Evolutionary conservation across 495 filamentous ascomycete species (phyloP), one percentile per base, ranked within the genome.

Genomic region (Penicillium mononematosum): DNA sequence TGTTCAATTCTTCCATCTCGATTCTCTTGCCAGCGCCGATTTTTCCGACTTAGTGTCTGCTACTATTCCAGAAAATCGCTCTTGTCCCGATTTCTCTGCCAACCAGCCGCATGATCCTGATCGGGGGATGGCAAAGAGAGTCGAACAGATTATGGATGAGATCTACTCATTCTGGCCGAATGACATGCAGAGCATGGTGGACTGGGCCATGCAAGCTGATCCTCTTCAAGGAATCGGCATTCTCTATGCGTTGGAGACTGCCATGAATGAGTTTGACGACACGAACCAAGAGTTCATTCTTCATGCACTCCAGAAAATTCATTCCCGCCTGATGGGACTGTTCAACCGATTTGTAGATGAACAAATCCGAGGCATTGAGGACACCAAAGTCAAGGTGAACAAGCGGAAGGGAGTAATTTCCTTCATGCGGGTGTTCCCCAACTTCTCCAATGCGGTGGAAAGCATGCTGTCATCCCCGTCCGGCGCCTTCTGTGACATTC

Each of bases 321-420:
- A 92, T 64, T 81, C 84, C 55, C 87, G 84, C 34, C 79, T 97
- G 36, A 82, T 86, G 56, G 83, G 80, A 31, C 81, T 90, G 22
- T 96, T 96, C 75, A 83, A 83, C 41, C 90, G 89, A 50, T 96
- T 98, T 60, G 84, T 96, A 25, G 94, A 98, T 67, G 90, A 96
- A 58, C 93, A 98, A 64, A 87, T 97, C 43, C 88, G 89, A 25
- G 92, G 91, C 27, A 96, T 98, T 58, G 93, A 98, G 71, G 93
- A 98, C 54, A 97, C 92, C n/a, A 97, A 96, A 72, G 93, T 98
- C 63, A 96, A 96, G 73, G 89, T 96, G 73, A 97, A 96, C 77
- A 98, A 97, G 78, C 86, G 93, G 56, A 96, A 95, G 73, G 93
- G 93, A 14, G 90, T 98, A 59, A 96, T 96, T 63, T 85, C 83